Conservation (phyloP, 2,329 filamentous ascomycete genomes). For the Xylaria sp. region DNA sequence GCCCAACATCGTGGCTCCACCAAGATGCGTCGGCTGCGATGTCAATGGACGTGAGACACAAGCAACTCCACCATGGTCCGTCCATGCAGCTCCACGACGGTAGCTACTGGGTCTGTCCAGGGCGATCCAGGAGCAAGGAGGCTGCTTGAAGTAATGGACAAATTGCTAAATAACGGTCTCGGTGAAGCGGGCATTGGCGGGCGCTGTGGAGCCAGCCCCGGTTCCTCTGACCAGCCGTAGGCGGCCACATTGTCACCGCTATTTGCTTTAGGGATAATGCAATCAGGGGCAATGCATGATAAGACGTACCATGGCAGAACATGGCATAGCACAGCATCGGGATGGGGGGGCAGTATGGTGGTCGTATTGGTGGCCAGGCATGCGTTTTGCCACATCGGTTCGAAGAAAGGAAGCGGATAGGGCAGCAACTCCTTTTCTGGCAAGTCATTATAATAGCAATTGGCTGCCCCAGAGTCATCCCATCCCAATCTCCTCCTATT, state of each 20-base stretch:
- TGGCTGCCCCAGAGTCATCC: constrained; percentile 9
- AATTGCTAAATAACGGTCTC: constrained; percentile 21
- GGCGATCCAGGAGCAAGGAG: constrained; percentile 7
- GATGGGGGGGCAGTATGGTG: background rate
- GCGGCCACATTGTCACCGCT: constrained; percentile 44
- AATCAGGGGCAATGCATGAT: constrained; percentile 22
- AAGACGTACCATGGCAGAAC: background rate
- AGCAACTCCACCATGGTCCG: constrained; percentile 35
- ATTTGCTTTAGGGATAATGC: constrained; percentile 31
- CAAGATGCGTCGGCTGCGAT: constrained; percentile 38
- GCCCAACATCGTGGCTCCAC: constrained; percentile 43
- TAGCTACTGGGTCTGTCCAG: constrained; percentile 16
- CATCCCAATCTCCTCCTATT: constrained; percentile 10
- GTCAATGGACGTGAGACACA: constrained; percentile 35
- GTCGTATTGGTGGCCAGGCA: background rate
- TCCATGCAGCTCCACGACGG: constrained; percentile 31
- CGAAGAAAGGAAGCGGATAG: background rate
- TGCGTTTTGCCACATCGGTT: constrained; percentile 4
- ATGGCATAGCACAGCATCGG: background rate
- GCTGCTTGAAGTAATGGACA: background rate
- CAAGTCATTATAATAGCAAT: constrained; percentile 20
- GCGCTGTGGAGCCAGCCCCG: constrained; percentile 35
- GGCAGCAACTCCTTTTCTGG: background rate
- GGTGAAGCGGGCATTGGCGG: constrained; percentile 38
- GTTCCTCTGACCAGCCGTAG: constrained; percentile 36